phyloP scores from a whole-genome alignment of 2,329 filamentous ascomycete species.

The Neopestalotiopsis clavispora region DNA sequence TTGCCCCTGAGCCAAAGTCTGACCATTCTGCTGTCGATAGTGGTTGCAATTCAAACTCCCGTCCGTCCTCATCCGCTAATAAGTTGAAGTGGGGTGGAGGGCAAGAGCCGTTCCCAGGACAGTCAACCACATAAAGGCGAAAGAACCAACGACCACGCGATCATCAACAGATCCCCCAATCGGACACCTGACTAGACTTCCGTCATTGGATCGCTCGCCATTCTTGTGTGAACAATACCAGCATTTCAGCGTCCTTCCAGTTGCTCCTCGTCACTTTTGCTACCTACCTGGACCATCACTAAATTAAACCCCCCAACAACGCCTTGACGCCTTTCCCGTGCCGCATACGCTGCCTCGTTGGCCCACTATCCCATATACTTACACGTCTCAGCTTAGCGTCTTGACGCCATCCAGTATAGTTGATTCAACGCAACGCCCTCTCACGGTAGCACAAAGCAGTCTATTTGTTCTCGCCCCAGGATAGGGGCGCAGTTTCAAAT shows the following conservation, averaged over 20 bases:
- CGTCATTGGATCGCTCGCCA: conserved; percentile 19
- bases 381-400: not conserved
- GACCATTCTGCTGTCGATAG: not conserved
- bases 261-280: not conserved
- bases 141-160: conserved; percentile 13
- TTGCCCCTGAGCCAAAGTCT: not conserved
- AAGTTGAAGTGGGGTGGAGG: conserved; percentile 5
- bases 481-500: conserved; percentile 2
- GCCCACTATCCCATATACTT: conserved; percentile 5
- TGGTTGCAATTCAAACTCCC: conserved; percentile 1
- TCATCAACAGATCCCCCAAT: conserved; percentile 16
- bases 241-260: not conserved
- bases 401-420: not conserved
- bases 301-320: not conserved
- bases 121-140: conserved; percentile 3
- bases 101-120: conserved; percentile 4
- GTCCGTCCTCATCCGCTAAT: not conserved
- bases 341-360: not conserved
- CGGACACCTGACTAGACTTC: conserved; percentile 16
- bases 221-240: not conserved
- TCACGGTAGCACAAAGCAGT: not conserved
- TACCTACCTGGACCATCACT: not conserved
- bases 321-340: not conserved
- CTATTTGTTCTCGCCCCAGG: not conserved
- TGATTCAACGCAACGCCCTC: not conserved